Evolutionary conservation across 106 monocot genomes (phyloP), one percentile per base, ranked within the genome.

Genomic region (Phalaenopsis equestris): DNA sequence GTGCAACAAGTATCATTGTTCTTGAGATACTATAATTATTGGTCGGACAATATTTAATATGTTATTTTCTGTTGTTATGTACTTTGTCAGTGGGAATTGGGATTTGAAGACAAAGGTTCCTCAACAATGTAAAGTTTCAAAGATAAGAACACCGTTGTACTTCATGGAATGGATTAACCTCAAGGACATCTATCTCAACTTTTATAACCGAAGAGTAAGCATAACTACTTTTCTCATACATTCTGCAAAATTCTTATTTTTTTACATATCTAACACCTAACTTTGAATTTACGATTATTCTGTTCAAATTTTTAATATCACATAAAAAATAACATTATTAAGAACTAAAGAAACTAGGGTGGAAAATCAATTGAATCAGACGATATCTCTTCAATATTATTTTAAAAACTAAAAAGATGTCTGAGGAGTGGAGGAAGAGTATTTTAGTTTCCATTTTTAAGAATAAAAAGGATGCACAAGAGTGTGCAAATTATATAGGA

Each of bases 101-200:
- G 97, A 98, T 87, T 48, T 98, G 87, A 98, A 98, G 90, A 98
- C 94, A 36, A 98, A 92, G 86, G 79, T 98, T 64, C 92, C 94
- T 76, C 83, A 98, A 78, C 97, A 98, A 58, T 98, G 94, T 67
- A 80, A 79, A 67, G 92, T 89, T 80, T 92, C 94, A 56, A 85
- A 82, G 49, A 79, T 94, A 16, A 91, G 89, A 73, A 76, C 86
- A 23, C 98, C 94, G 2, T 11, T 86, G 73, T 98, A 94, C 80
- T 98, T 98, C 81, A 91, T 87, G 88, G 94, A 98, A 85, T 98
- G 98, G 94, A 94, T 98, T 72, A 98, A 98, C 86, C 55, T 98
- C 41, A 98, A 98, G 85, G 98, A 98, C 72, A 90, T 98, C 9
- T 98, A 86, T 75, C 90, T 98, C 67, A 98, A 98, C 79, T 94